A percentile compares a stretch with the other conserved stretches of the same genome.
Conservation (phyloP, 2,329 filamentous ascomycete species). For the Scopulariopsis brevicaulis region DNA sequence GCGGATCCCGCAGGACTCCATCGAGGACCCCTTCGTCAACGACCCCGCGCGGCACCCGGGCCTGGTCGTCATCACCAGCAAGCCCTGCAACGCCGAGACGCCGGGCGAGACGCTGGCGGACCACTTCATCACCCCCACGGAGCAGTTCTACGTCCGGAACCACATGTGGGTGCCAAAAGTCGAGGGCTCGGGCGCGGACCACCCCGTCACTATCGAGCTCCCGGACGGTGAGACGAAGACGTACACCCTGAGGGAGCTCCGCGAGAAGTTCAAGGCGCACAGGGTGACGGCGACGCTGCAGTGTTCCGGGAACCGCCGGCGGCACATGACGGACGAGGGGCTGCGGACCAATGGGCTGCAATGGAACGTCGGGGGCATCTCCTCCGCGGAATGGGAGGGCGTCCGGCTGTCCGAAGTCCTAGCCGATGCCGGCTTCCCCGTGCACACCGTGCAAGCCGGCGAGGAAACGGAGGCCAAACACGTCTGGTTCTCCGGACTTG, state of each 20-base stretch:
- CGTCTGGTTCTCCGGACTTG: constrained; percentile 45
- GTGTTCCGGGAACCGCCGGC: constrained; percentile 49
- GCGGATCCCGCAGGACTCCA: constrained; percentile 33
- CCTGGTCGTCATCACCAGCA: constrained; percentile 37
- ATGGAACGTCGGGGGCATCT: constrained; percentile 49
- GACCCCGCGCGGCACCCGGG: constrained; percentile 40
- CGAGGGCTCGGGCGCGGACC: constrained; percentile 20
- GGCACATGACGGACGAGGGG: constrained; percentile 40
- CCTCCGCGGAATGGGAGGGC: constrained; percentile 48
- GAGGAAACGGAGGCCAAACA: constrained; percentile 30
- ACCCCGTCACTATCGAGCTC: constrained; percentile 42
- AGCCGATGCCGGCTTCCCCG: constrained; percentile 39
- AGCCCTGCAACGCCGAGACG: constrained; percentile 52
- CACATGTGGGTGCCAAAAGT: constrained; percentile 52
- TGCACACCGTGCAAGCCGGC: constrained; percentile 19
- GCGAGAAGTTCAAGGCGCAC: constrained; percentile 34
- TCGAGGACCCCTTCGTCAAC: constrained; percentile 49
- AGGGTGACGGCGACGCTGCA: constrained; percentile 45
- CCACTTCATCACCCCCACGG: constrained; percentile 41
- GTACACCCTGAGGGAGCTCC: constrained; percentile 44
- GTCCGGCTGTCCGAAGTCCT: constrained; percentile 43
- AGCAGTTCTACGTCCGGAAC: constrained; percentile 48
- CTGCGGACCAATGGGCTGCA: constrained; percentile 43
- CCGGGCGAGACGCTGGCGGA: constrained; percentile 33
- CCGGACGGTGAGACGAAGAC: constrained; percentile 37